These are phyloP conservation scores for Ettlia oleoabundans DNA, from an alignment of 139 green algal species.

Conservation along the genomic window DNA sequence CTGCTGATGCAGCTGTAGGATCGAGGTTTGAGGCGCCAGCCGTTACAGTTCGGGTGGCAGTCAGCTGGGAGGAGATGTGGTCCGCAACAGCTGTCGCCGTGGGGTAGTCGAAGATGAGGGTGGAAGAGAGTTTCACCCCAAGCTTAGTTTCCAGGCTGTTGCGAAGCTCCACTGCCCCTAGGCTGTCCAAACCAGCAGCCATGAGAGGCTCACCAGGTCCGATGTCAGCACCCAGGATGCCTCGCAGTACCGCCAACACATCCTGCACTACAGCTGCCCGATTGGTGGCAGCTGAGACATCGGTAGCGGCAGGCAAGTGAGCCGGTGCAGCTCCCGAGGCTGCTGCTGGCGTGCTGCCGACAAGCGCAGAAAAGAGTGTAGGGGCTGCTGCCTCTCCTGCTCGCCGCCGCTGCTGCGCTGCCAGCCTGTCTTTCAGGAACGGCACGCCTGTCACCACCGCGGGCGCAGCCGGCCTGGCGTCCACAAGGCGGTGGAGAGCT, in stretches of 20 bases:
- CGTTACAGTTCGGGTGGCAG: too few species aligned
- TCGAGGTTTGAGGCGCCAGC: neutral
- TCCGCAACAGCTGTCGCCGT: slow-evolving; percentile 50
- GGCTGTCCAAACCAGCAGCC: slow-evolving; percentile 65
- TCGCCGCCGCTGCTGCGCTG: neutral
- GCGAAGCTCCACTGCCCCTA: slow-evolving; percentile 56
- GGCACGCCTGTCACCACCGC: slow-evolving; percentile 36
- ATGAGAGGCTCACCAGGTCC: slow-evolving; percentile 30
- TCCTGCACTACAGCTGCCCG: neutral
- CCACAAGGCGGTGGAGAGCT: neutral
- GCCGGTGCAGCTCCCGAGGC: neutral
- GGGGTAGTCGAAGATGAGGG: slow-evolving; percentile 63
- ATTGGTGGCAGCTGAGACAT: neutral
- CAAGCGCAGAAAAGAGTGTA: slow-evolving; percentile 6
- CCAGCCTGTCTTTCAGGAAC: slow-evolving; percentile 26
- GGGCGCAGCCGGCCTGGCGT: neutral
- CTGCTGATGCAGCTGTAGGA: neutral
- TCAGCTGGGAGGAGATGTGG: slow-evolving; percentile 40
- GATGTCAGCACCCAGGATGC: slow-evolving; percentile 25
- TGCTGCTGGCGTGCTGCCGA: too few species aligned
- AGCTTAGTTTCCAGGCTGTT: slow-evolving; percentile 51
- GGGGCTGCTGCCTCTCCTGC: neutral
- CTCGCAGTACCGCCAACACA: slow-evolving; percentile 40
- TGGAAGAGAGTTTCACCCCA: slow-evolving; percentile 42
- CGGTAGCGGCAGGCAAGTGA: too few species aligned